Evolutionary conservation across 139 green algal species (phyloP).

Genomic region (Chlorella vulgaris): DNA sequence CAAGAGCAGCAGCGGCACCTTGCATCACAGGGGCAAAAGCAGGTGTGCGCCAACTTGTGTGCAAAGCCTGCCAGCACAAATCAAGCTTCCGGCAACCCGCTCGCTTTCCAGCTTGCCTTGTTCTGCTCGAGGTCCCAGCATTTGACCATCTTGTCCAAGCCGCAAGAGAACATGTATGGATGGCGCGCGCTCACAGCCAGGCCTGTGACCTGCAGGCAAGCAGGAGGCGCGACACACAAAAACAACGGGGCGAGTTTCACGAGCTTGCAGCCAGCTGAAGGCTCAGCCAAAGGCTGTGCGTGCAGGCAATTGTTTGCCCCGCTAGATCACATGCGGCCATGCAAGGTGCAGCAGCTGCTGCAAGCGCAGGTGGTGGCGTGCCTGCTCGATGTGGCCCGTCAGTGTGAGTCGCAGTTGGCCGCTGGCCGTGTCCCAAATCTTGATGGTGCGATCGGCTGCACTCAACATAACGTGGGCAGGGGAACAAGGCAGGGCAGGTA

Average conservation of each 20-base stretch:
- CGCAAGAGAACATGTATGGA: conserved; percentile 98
- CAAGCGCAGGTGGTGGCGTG: conserved; percentile 4
- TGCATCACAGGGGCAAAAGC: no score
- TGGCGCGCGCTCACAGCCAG: conserved; percentile 84
- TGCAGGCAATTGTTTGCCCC: no score
- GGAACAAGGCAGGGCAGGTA: not conserved
- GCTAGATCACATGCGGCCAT: no score
- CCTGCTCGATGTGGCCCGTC: conserved; percentile 98
- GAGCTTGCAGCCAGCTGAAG: no score
- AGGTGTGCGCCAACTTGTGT: no score
- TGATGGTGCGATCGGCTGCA: conserved; percentile 94
- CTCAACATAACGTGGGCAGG: no score
- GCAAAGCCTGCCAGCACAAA: no score
- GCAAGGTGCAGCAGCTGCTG: not conserved
- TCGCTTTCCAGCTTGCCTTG: conserved; percentile 69
- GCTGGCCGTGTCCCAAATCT: conserved; percentile 92
- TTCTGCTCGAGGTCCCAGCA: conserved; percentile 99
- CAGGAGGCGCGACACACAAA: not conserved
- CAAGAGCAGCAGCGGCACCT: no score
- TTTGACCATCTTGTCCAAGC: conserved; percentile 98
- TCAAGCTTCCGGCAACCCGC: no score
- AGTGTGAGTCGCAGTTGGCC: conserved; percentile 98
- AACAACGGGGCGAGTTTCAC: no score
- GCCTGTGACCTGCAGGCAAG: conserved; percentile 77
- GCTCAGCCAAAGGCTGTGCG: no score